Conservation (phyloP, 169 alveolate species). For the Toxoplasma gondii region DNA sequence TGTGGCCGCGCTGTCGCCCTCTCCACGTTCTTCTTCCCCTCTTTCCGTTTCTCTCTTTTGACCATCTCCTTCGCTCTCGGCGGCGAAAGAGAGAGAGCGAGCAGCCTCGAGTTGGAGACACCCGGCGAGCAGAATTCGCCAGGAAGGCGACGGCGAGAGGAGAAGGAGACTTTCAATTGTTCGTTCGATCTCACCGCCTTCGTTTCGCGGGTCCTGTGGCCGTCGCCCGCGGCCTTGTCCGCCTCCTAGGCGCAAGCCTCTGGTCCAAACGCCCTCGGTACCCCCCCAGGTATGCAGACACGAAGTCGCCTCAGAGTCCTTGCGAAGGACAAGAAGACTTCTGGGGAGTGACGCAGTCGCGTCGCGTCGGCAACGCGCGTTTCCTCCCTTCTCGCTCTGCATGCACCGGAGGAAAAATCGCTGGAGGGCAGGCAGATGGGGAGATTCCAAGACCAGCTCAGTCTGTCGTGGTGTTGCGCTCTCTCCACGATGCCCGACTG, state of each 20-base stretch:
- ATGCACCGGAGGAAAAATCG: background rate
- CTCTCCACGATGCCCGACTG: too few species aligned
- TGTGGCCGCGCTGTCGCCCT: too few species aligned
- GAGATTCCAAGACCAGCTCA: background rate
- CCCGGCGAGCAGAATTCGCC: background rate
- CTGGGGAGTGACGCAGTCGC: too few species aligned
- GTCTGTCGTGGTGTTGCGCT: too few species aligned
- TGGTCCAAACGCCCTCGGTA: too few species aligned
- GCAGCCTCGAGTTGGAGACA: background rate
- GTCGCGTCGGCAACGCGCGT: background rate
- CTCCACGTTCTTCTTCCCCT: too few species aligned
- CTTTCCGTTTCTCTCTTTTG: too few species aligned
- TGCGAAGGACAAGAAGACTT: too few species aligned
- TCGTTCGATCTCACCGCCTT: background rate
- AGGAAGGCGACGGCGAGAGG: background rate
- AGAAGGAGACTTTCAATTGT: background rate
- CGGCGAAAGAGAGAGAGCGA: background rate
- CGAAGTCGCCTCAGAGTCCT: too few species aligned
- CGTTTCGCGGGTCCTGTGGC: background rate
- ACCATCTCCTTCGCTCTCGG: too few species aligned
- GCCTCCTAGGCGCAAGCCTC: too few species aligned
- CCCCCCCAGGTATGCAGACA: too few species aligned
- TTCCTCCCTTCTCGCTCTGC: background rate
- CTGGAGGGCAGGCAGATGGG: background rate
- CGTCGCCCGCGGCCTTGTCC: background rate